These are phyloP conservation scores for Actinidia chinensis DNA, from an alignment of 179 eudicot genomes.

Conservation along the genomic window DNA sequence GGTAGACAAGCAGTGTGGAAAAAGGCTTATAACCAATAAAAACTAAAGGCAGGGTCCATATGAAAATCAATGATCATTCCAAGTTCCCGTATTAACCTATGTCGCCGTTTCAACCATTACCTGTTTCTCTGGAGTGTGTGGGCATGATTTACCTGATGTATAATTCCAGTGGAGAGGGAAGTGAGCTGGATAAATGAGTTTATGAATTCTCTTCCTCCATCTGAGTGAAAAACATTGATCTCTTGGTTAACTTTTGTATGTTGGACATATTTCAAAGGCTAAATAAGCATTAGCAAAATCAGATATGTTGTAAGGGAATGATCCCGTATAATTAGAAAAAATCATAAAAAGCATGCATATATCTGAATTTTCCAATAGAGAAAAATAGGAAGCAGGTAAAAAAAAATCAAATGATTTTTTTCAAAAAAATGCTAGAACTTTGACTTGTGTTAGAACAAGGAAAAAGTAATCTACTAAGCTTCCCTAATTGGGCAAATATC, in stretches of 20 bases:
- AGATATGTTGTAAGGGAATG: background rate
- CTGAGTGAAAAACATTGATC: background rate
- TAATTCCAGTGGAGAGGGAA: background rate
- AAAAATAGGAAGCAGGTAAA: too few species aligned
- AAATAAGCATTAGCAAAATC: constrained; percentile 1
- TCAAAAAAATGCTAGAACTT: constrained; percentile 16
- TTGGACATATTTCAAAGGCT: constrained; percentile 1
- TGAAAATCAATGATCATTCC: constrained; percentile 13
- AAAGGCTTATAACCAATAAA: constrained; percentile 5
- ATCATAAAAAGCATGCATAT: constrained; percentile 19
- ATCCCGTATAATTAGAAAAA: constrained; percentile 10
- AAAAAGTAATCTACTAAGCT: constrained; percentile 13
- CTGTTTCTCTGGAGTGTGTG: background rate
- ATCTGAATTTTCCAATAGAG: constrained; percentile 16
- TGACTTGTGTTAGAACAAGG: background rate
- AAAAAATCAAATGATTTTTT: too few species aligned
- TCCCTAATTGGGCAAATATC: constrained; percentile 23
- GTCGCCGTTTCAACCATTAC: constrained; percentile 10
- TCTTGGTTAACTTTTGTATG: background rate
- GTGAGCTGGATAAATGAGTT: background rate
- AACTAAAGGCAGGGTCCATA: background rate
- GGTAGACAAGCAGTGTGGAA: background rate
- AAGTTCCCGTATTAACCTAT: background rate
- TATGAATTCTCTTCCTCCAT: background rate
- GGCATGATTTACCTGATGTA: background rate